Evolutionary conservation across 768 basidiomycete genomes (phyloP), one percentile per base, ranked within the genome.

Genomic region (Boletus sp.): DNA sequence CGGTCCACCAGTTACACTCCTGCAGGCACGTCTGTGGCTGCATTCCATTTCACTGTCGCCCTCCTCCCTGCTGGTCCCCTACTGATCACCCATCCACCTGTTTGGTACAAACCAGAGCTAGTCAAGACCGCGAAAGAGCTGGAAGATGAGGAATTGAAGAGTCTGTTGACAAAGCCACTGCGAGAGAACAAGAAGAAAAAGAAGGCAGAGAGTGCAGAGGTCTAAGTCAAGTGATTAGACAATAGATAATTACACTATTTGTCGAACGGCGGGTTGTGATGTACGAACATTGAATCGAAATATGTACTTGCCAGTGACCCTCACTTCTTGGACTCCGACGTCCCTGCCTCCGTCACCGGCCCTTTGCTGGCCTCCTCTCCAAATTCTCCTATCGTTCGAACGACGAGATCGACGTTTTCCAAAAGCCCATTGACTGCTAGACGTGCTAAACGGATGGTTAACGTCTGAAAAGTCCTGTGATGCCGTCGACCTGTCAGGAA

Each of bases 1-100:
- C 46, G 4, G 7, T 47, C 2, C n/a, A 6, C 47, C 55, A 90
- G 90, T 52, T 90, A 87, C 73, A 93, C 94, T 6, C 88, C 89
- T 39, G 58, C 83, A 27, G 87, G 82, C 62, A 93, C 93, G 17
- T 84, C 88, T 54, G 92, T 98, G 42, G 95, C 96, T 51, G 90
- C 88, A 9, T 97, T 95, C 83, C 95, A 98, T 79, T 94, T 97
- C 77, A 99, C 96, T 41, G 85, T 99, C 66, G 93, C 93, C 35
- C 83, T 99, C 21, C 85, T 90, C 35, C 87, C 96, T 43, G 88
- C 83, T 48, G 97, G 97, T 29, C 96, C 93, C 25, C 72, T 86
- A 29, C 75, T 98, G 59, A 82, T 99, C 72, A 92, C 92, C 13
- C 87, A 90, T 56, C 84, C 90, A 10, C 92, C 97, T 13, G 65